These are phyloP conservation scores for Wickerhamomyces alni DNA, from an alignment of 805 yeast species.

Conservation along the genomic window DNA sequence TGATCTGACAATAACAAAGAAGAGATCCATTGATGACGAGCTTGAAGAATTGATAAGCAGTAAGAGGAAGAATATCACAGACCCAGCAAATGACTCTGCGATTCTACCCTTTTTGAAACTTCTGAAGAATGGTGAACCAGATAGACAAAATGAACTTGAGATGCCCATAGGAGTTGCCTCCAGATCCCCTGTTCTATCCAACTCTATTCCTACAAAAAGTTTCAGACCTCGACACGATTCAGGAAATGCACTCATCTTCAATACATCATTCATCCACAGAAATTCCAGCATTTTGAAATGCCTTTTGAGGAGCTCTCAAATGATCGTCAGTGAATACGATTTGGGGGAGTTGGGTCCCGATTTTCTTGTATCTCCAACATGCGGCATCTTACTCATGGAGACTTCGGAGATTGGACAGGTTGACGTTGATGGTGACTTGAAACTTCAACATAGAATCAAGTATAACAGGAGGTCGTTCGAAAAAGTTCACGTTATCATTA, in stretches of 20 bases:
- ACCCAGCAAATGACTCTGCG: not conserved
- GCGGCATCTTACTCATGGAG: conserved; percentile 11
- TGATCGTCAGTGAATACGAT: conserved; percentile 13
- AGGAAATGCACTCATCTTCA: conserved; percentile 6
- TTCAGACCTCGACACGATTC: not conserved
- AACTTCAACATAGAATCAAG: conserved; percentile 2
- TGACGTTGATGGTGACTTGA: conserved; percentile 6
- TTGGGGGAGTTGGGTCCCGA: conserved; percentile 12
- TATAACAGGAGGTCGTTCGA: conserved; percentile 2
- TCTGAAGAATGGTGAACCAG: not conserved
- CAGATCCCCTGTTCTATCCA: no score
- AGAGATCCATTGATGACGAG: conserved; percentile 15
- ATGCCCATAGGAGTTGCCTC: no score
- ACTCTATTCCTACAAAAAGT: no score
- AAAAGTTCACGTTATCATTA: conserved; percentile 6
- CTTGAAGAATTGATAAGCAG: conserved; percentile 11
- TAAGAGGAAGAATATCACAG: conserved; percentile 1
- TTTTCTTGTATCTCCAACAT: conserved; percentile 8
- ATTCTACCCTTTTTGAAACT: conserved; percentile 1
- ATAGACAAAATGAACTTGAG: no score
- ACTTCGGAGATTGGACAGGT: conserved; percentile 8
- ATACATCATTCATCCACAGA: not conserved
- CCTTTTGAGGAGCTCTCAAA: not conserved
- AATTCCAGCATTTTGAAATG: conserved; percentile 1
- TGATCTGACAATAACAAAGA: not conserved